Evolutionary conservation across 805 yeast species (phyloP), one percentile per base, ranked within the genome.

Genomic region (Sugiyamaella americana): DNA sequence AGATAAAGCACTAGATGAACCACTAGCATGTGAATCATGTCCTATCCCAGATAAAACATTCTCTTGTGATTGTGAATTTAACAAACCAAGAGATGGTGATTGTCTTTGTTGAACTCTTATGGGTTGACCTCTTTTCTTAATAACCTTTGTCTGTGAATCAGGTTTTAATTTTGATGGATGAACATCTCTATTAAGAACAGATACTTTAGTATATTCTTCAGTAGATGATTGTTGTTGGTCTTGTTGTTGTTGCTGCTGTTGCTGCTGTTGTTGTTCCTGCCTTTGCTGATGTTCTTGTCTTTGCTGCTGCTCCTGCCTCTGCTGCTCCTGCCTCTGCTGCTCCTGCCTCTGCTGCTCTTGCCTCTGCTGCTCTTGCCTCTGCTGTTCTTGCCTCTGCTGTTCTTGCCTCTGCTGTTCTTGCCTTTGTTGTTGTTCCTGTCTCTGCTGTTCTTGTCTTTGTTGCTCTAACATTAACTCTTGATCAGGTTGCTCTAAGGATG

Each of bases 401-500:
- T 20, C 16, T 13, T 38, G 41, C 41, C 22, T 13, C n/a, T 20
- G 32, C 8, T 21, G 16, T 18, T 38, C 36, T 21, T 38, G 29
- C 41, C 22, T 24, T 35, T 20, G 29, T 13, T 38, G 41, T 21
- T 18, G n/a, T 35, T 38, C 36, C 18, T 35, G 38, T 21, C 21
- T 13, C 41, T 38, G 41, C 16, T 5, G 29, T 11, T 38, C 24
- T 35, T 18, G 19, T 39, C 17, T 18, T 13, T 38, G 41, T 6
- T 17, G 26, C n/a, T 38, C 24, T 17, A 38, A 23, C 10, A 21
- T 21, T 5, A 8, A 10, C 10, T 38, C 20, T 16, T 20, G 16
- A 10, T 47, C 54, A 5, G 40, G 51, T 6, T 41, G 58, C 29
- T 50, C 56, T 11, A 55, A 37, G 5, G 50, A 29, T 13, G 60